These are phyloP conservation scores for Microcyclospora pomicola DNA, from an alignment of 2,329 filamentous ascomycete genomes.

Conservation along the genomic window DNA sequence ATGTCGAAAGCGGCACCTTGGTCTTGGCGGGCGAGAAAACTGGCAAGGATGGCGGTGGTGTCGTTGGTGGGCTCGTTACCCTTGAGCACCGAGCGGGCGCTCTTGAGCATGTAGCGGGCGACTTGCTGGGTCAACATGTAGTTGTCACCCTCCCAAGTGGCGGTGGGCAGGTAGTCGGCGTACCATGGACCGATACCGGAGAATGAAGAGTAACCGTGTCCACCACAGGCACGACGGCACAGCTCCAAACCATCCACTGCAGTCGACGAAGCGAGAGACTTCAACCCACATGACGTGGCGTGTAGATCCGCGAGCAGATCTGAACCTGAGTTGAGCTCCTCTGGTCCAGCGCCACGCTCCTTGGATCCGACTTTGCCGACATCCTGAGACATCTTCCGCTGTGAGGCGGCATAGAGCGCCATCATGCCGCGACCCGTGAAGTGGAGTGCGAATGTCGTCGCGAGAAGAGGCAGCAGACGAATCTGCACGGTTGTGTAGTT, in stretches of 20 bases:
- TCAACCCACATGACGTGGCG: constrained; percentile 62
- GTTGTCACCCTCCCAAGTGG: constrained; percentile 67
- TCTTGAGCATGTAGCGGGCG: constrained; percentile 62
- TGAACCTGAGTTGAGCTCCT: constrained; percentile 51
- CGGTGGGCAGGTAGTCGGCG: constrained; percentile 58
- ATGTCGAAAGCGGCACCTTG: constrained; percentile 63
- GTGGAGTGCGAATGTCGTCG: constrained; percentile 63
- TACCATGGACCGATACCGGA: constrained; percentile 65
- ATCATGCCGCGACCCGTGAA: constrained; percentile 70
- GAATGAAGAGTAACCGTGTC: constrained; percentile 63
- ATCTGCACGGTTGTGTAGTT: constrained; percentile 75
- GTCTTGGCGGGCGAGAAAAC: constrained; percentile 51
- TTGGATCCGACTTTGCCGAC: constrained; percentile 27
- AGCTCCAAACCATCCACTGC: constrained; percentile 63
- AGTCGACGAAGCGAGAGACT: constrained; percentile 57
- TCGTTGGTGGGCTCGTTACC: constrained; percentile 53
- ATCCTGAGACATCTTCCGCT: constrained; percentile 45
- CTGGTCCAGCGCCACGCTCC: constrained; percentile 48
- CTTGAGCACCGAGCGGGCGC: constrained; percentile 54
- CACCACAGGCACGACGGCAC: constrained; percentile 61
- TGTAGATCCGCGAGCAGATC: constrained; percentile 61
- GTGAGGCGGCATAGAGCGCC: constrained; percentile 56
- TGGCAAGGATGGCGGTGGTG: constrained; percentile 51
- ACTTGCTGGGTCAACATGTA: constrained; percentile 76
- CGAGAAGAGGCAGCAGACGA: constrained; percentile 56